Base-by-base conservation (phyloP, 1,139 yeast species). In the Suhomyces panamericanus region DNA sequence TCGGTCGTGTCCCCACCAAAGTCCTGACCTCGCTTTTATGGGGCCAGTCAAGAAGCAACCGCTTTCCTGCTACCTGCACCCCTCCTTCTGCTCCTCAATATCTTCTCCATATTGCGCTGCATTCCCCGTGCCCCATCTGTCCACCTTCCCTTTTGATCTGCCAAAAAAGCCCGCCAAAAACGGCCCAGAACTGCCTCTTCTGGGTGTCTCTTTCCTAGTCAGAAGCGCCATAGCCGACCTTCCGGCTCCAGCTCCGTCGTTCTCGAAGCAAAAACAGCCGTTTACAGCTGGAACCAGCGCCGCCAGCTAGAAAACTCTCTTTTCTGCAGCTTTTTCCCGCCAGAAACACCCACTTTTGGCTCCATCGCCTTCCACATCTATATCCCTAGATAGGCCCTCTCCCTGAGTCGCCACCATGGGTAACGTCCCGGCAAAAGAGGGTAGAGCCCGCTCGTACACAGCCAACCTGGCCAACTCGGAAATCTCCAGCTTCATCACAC, bases 341-440 rank as follows among this genome's bases (percentile, higher is more conserved):
- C 29, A 26, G 11, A 26, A 26, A 26, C 29, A 11, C n/a, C 29
- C 29, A 3, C 2, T 26, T 26, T 26, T 10, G 2, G 29, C n/a
- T 26, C 7, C 24, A 20, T 20, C 24, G 20, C 20, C 20, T 4
- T 17, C 20, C 20, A 6, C 6, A 20, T 17, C 17, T 17, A 17
- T 5, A 17, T 20, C 24, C 24, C 8, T 20, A 20, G 8, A 20
- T 6, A 13, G 15, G 16, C 17, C 7, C 8, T 24, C 8, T 10
- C n/a, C 26, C 26, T 14, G 12, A 17, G 13, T 15, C 32, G 8
- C 13, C 34, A 42, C 24, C 40, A 80, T 80, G 85, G 85, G 85
- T 36, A 80, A 80, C 68, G 82, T 78, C 31, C 83, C 85, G 41
- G 70, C 81, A 3, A 80, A 78, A 58, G 78, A 80, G 55, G 72